phyloP scores from a whole-genome alignment of 495 filamentous ascomycete species.

The Aeminium ludgeri region DNA sequence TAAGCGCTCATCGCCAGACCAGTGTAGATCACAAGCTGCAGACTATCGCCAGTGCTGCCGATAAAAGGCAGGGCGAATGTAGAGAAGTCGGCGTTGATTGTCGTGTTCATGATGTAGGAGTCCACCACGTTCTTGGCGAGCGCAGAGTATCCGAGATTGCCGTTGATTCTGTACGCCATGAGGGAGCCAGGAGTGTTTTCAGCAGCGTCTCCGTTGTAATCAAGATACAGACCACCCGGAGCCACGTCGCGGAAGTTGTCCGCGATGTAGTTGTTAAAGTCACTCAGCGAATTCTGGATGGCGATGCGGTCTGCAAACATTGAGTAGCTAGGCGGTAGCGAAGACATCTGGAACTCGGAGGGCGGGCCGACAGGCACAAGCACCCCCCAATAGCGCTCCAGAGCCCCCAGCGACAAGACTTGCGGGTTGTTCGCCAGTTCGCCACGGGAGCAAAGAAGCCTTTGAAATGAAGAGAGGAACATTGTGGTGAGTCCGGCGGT shows the following conservation, averaged over 20 bases:
- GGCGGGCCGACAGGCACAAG: constrained; percentile 44
- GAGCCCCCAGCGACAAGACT: neutral
- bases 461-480: constrained; percentile 42
- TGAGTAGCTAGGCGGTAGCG: constrained; percentile 8
- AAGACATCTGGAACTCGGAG: constrained; percentile 29
- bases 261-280: constrained; percentile 49
- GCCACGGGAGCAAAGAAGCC: constrained; percentile 20
- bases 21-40: constrained; percentile 66
- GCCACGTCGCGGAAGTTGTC: constrained; percentile 46
- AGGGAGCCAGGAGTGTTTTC: constrained; percentile 38
- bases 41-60: constrained; percentile 45
- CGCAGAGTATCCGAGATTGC: constrained; percentile 18
- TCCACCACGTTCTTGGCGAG: constrained; percentile 56
- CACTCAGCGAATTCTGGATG: constrained; percentile 41
- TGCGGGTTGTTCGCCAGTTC: neutral
- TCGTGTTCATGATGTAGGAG: constrained; percentile 45
- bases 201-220: constrained; percentile 25
- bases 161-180: constrained; percentile 25
- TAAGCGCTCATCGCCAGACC: constrained; percentile 57
- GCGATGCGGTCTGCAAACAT: constrained; percentile 25
- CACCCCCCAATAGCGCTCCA: neutral
- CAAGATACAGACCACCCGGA: constrained; percentile 62
- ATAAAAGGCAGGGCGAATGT: constrained; percentile 53
- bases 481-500: constrained; percentile 58
- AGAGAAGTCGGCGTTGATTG: constrained; percentile 48